A percentile compares a stretch with the other conserved stretches of the same genome.
Evolutionary conservation across 768 basidiomycete species (phyloP).

Genomic region (Jaapia argillacea): DNA sequence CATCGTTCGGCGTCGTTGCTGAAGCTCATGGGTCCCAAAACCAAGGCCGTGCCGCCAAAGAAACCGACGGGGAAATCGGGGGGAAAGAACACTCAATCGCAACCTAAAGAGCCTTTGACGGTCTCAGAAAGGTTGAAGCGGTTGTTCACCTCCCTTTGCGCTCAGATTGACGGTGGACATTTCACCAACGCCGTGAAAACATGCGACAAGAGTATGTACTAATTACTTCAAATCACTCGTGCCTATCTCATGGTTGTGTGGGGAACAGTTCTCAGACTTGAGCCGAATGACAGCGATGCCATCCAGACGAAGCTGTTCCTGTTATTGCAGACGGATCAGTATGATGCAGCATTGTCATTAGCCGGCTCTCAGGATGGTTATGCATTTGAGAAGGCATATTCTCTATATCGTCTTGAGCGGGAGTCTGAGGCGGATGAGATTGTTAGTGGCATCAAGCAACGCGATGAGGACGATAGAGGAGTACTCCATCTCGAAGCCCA

Average conservation of each 20-base stretch:
- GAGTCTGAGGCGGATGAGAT: conserved; percentile 56
- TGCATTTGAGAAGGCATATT: conserved; percentile 69
- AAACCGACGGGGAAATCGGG: neutral
- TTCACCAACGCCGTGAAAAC: conserved; percentile 82
- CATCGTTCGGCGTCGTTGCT: neutral
- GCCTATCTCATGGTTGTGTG: neutral
- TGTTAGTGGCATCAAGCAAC: conserved; percentile 36
- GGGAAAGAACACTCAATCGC: neutral
- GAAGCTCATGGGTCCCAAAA: neutral
- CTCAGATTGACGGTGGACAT: conserved; percentile 87
- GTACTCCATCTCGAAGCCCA: conserved; percentile 80
- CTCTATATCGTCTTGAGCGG: conserved; percentile 74
- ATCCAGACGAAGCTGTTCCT: conserved; percentile 80
- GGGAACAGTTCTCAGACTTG: conserved; percentile 55
- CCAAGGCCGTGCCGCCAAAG: neutral
- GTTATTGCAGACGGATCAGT: conserved; percentile 80
- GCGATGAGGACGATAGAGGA: conserved; percentile 40
- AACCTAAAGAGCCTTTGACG: conserved; percentile 19
- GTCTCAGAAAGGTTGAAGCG: conserved; percentile 34
- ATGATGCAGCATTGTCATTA: conserved; percentile 55
- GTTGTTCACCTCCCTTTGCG: conserved; percentile 69
- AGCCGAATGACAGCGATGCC: conserved; percentile 61
- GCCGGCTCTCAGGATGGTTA: conserved; percentile 15
- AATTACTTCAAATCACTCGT: neutral
- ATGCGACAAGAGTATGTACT: conserved; percentile 74